Percentiles rank a stretch among this genome's conserved stretches.
Evolutionary conservation across 2,329 filamentous ascomycete genomes (phyloP).

Genomic region (Daldinia sp.): DNA sequence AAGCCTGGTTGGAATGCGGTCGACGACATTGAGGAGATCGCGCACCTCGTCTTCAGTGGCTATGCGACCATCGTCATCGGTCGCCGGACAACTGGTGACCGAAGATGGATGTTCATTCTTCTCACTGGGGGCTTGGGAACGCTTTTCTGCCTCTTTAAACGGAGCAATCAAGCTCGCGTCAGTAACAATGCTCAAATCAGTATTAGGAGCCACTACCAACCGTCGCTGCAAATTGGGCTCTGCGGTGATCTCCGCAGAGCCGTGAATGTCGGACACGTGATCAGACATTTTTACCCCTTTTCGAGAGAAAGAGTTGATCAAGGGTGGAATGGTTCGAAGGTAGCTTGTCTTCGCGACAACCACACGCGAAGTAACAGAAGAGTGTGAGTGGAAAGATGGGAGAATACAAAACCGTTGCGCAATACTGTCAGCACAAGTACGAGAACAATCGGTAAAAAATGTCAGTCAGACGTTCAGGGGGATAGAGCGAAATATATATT

Average conservation of each 20-base stretch:
- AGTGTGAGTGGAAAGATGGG: neutral
- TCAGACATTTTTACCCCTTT: slow-evolving; percentile 23
- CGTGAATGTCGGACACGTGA: slow-evolving; percentile 1
- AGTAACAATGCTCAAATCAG: slow-evolving; percentile 24
- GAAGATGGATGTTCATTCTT: slow-evolving; percentile 11
- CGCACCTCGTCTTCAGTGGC: slow-evolving; percentile 36
- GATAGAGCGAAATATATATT: neutral
- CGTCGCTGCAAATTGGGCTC: slow-evolving; percentile 15
- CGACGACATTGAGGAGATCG: slow-evolving; percentile 30
- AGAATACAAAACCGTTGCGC: neutral
- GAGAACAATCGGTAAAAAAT: neutral
- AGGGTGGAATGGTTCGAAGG: neutral
- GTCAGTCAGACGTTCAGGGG: neutral
- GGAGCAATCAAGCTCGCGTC: slow-evolving; percentile 24
- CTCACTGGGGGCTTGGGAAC: slow-evolving; percentile 9
- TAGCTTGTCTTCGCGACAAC: neutral
- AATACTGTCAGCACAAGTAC: neutral
- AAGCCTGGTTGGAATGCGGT: slow-evolving; percentile 21
- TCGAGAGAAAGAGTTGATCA: slow-evolving; percentile 1
- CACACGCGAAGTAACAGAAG: neutral
- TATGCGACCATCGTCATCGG: slow-evolving; percentile 23
- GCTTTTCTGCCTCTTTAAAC: slow-evolving; percentile 23
- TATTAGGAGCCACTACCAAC: slow-evolving; percentile 29
- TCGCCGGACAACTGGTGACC: neutral
- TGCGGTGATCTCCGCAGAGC: slow-evolving; percentile 12